Evolutionary conservation across 2,329 filamentous ascomycete genomes (phyloP), one percentile per base, ranked within the genome.

Genomic region (Thelonectria discophora): DNA sequence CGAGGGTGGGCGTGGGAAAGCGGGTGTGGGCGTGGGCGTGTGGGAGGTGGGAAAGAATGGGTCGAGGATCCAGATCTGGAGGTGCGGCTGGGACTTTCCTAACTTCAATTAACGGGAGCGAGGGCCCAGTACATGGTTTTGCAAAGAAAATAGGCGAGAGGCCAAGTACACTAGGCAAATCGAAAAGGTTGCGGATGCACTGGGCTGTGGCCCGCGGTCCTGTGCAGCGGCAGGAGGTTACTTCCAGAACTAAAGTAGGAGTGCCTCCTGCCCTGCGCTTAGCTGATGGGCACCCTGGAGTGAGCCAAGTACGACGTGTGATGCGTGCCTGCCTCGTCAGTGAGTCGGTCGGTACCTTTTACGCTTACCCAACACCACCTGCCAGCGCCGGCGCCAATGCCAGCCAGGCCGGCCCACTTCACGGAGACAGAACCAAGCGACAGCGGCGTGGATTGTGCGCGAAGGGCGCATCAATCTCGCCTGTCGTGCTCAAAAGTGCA

Each of bases 21-120:
- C 68, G 67, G 60, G 68, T 70, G 68, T 70, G 63, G 70, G 43
- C 27, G 61, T 69, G 69, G 64, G 69, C 67, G 69, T 61, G 58
- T 56, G 68, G 62, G 64, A 69, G 62, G 53, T 66, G 66, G 67
- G 69, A 72, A 72, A 67, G 69, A 68, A 72, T 70, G 69, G 69
- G 69, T 70, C 68, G 68, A 72, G 70, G 64, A 62, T 61, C 69
- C 60, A 71, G 69, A 69, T 71, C 63, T 68, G 67, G 69, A 68
- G 66, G 69, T 66, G 63, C 68, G 65, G 70, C 69, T 58, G 64
- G 53, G 40, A 55, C 56, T 45, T 57, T 34, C 21, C 48, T 40
- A 32, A 39, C 32, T 9, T 34, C 32, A 34, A 24, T 42, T 32
- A 42, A 10, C 30, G 40, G 55, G 47, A 37, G 34, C n/a, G 32